Percentiles rank a stretch among this genome's conserved stretches.
phyloP scores from a whole-genome alignment of 345 rosid genomes.

The Gossypium stocksii region DNA sequence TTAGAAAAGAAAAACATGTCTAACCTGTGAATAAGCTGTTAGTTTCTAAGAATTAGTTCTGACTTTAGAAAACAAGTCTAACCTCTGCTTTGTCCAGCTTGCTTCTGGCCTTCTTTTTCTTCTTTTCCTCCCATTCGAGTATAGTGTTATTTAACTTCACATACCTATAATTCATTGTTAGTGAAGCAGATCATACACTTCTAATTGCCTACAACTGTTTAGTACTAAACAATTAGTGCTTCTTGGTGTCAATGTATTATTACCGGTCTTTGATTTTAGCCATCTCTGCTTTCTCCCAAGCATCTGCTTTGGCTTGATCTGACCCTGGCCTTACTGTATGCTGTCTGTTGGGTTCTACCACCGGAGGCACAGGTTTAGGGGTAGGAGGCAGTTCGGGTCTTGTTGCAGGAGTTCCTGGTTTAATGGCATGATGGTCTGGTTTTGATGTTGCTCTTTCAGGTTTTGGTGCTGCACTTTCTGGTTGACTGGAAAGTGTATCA shows the following conservation, averaged over 20 bases:
- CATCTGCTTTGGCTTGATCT: constrained; percentile 37
- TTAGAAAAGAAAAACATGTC: background rate
- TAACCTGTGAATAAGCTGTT: constrained; percentile 45
- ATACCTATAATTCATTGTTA: constrained; percentile 40
- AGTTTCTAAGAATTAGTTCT: constrained; percentile 7
- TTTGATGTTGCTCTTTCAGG: constrained; percentile 8
- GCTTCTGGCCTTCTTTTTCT: constrained; percentile 46
- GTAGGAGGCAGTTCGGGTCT: constrained; percentile 20
- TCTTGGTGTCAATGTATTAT: background rate
- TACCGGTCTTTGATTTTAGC: constrained; percentile 49
- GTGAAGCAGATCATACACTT: background rate
- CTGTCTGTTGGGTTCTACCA: constrained; percentile 13
- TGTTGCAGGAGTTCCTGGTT: background rate
- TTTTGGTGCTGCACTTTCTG: constrained; percentile 1
- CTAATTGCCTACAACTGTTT: no score
- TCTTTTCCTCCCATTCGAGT: constrained; percentile 53
- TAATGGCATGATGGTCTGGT: constrained; percentile 15
- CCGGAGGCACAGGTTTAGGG: constrained; percentile 20
- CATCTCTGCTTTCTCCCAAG: constrained; percentile 59
- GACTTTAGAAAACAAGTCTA: constrained; percentile 5
- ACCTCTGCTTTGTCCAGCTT: constrained; percentile 60
- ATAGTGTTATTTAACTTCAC: constrained; percentile 41
- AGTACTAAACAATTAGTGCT: no score
- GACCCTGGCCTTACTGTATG: constrained; percentile 18
- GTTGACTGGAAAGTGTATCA: constrained; percentile 12